A percentile compares a stretch with the other conserved stretches of the same genome.
Evolutionary conservation across 441 rosid species (phyloP).

Genomic region (Macaranga tanarius): DNA sequence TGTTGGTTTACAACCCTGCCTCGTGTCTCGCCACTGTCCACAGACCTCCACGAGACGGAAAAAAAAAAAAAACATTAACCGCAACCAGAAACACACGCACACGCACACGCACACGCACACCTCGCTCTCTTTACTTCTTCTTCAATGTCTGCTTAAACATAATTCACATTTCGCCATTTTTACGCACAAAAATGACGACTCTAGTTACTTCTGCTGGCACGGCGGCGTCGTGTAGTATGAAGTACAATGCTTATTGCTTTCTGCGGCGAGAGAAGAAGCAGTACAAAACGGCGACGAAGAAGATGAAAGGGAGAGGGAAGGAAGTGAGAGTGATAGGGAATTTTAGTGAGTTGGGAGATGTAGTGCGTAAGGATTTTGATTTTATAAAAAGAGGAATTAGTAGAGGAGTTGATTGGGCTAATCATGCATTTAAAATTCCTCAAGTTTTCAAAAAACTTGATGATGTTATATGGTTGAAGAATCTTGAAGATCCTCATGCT

Average conservation of each 20-base stretch:
- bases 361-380: constrained; percentile 59
- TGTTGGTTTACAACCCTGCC: neutral
- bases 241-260: constrained; percentile 27
- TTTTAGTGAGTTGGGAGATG: constrained; percentile 59
- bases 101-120: too few species aligned
- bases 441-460: constrained; percentile 60
- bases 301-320: constrained; percentile 23
- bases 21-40: constrained; percentile 6
- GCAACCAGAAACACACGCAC: neutral
- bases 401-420: constrained; percentile 71
- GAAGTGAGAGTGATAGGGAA: constrained; percentile 42
- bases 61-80: neutral
- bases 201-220: neutral
- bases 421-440: constrained; percentile 55
- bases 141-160: too few species aligned
- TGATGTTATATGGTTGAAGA: constrained; percentile 70
- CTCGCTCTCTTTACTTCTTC: too few species aligned
- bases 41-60: neutral
- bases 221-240: constrained; percentile 34
- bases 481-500: constrained; percentile 62
- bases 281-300: constrained; percentile 36
- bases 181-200: constrained; percentile 3
- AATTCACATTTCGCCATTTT: too few species aligned
- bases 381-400: constrained; percentile 55
- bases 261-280: constrained; percentile 12